Conservation (phyloP, 2,329 filamentous ascomycete species). For the Penicillium sclerotigenum region DNA sequence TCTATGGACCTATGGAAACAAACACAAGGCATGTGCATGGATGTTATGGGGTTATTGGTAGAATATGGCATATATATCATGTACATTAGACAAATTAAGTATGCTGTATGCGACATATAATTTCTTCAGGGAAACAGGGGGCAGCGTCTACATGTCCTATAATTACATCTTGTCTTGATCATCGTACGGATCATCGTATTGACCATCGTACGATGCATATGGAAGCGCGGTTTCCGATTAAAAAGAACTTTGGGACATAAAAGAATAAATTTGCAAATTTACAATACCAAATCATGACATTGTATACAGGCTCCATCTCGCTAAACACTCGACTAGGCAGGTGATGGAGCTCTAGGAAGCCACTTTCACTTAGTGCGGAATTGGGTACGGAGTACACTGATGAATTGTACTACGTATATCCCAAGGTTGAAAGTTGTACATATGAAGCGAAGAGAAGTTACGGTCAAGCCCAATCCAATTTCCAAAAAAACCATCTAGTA, state of each 20-base stretch:
- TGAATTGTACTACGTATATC: not conserved
- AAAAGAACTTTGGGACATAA: too few relatives aligned
- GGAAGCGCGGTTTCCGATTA: not conserved
- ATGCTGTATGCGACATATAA: too few relatives aligned
- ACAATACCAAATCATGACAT: not conserved
- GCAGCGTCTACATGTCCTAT: not conserved
- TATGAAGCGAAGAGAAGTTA: not conserved
- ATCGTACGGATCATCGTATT: not conserved
- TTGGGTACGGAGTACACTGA: not conserved
- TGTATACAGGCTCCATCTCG: slow-evolving; percentile 3
- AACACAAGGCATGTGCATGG: not conserved
- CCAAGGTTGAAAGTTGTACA: not conserved
- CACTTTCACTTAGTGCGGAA: not conserved
- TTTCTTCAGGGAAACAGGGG: not conserved
- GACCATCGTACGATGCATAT: not conserved
- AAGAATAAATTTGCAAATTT: not conserved
- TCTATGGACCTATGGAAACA: not conserved
- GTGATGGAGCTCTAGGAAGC: not conserved
- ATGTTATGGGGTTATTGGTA: not conserved
- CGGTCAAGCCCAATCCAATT: not conserved
- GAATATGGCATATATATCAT: not conserved
- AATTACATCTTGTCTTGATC: not conserved
- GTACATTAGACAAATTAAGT: not conserved
- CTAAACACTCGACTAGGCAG: slow-evolving; percentile 6
- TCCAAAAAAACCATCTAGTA: not conserved